A percentile compares a stretch with the other conserved stretches of the same genome.
phyloP scores from a whole-genome alignment of 768 basidiomycete species.

The Auricularia cornea region DNA sequence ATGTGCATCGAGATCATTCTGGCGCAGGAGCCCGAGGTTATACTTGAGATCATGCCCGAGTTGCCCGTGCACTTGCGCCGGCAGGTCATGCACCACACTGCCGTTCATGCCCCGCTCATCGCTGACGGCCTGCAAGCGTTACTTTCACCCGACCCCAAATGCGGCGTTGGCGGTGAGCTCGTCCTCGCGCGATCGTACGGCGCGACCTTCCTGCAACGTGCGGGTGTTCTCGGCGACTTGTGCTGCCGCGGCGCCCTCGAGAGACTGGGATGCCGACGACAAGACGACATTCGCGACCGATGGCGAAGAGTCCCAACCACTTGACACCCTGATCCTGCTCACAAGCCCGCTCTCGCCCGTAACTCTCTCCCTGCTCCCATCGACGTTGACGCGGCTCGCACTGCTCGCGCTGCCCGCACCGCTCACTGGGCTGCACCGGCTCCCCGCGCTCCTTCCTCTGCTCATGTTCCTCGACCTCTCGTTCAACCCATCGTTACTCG shows the following conservation, averaged over 20 bases:
- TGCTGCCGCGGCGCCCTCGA: conserved; percentile 4
- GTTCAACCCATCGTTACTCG: conserved; percentile 45
- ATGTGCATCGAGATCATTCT: not conserved
- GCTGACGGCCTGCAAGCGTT: too few species aligned
- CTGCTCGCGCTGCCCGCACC: conserved; percentile 43
- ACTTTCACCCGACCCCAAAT: not conserved
- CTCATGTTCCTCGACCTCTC: conserved; percentile 59
- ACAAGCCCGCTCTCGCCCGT: conserved; percentile 34
- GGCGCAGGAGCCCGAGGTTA: not conserved
- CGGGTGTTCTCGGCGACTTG: conserved; percentile 7
- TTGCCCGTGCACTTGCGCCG: not conserved
- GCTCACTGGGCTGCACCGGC: conserved; percentile 41
- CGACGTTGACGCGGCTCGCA: conserved; percentile 57
- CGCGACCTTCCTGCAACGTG: not conserved
- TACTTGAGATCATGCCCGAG: not conserved
- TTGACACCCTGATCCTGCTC: conserved; percentile 45
- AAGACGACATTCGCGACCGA: conserved; percentile 42
- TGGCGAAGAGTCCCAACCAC: conserved; percentile 18
- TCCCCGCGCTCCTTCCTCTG: conserved; percentile 54
- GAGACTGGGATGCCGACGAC: conserved; percentile 10
- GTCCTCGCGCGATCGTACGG: not conserved
- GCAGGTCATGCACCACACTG: not conserved
- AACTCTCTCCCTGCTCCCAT: conserved; percentile 43
- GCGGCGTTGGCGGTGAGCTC: not conserved
- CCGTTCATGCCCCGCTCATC: too few species aligned